Base-by-base conservation (phyloP, 106 monocot genomes). In the Iris macrosiphon region DNA sequence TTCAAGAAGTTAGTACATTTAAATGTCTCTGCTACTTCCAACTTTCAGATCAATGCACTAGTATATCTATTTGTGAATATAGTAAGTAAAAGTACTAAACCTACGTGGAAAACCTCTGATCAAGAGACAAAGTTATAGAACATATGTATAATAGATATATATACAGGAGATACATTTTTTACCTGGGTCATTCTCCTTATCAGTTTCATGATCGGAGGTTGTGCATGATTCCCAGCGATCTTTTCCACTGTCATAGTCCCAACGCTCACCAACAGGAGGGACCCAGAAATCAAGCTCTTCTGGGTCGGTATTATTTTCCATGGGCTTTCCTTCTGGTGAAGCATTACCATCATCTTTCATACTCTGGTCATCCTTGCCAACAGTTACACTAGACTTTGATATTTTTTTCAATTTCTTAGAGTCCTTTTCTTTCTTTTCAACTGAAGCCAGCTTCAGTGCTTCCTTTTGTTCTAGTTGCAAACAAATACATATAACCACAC, bases 181-280 rank as follows among this genome's bases (percentile, higher is more conserved):
- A 87, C 86, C 92, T 66, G 20, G 34, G 17, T 1, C 30, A 43
- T 12, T 28, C n/a, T 50, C 73, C n/a, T 70, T 72, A 49, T 70
- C 56, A 23, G 30, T 63, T 52, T 76, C 72, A 28, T 39, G 1
- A 33, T 53, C 55, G 15, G 63, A 61, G 39, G 27, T 55, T 27
- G 48, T 25, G 55, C 28, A 42, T 57, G 69, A 57, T 62, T 66
- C 72, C 96, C 96, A 87, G 24, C 86, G 75, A 69, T 82, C 77
- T 53, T 70, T 83, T 49, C 90, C 96, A 80, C 87, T 72, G 68
- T 90, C 96, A 47, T 72, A 78, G 49, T 86, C 96, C 96, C 89
- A 90, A 30, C 90, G 96, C 31, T 74, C 63, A 28, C 86, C 90
- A 55, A 71, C 51, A 49, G 96, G 87, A 38, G 96, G 96, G n/a